Base-by-base conservation (phyloP, 352 stramenopile species). In the Thraustochytrium sp. region DNA sequence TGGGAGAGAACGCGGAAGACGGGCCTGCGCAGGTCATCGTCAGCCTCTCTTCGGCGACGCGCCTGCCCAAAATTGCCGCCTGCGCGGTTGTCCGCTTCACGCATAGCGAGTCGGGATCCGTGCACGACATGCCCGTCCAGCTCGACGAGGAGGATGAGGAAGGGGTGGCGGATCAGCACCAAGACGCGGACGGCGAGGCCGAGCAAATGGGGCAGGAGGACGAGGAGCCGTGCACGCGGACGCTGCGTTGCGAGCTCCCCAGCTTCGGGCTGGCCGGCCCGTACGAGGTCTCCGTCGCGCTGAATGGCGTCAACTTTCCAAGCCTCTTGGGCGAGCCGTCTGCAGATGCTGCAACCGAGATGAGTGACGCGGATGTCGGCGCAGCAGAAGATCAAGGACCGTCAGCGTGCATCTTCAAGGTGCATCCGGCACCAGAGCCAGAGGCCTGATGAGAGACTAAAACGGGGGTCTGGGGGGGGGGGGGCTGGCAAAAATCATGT, bases 221-320 rank as follows among this genome's bases (percentile, higher is more conserved):
- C 8, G 54, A 63, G 54, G 26, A 63, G 54, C 54, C 54, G 5
- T 23, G 11, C 16, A 51, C 36, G 21, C 40, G 61, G 13, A 51
- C 36, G 0, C 18, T 64, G 13, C 55, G 21, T 3, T 54, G 36
- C 31, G 26, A 26, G 62, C 5, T 75, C 0, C 62, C 62, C 23
- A 18, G 4, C 1, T 80, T 80, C 2, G 44, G 23, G 26, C 5
- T 42, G 23, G 21, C 42, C 8, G 68, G 68, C 5, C 44, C 18
- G 8, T 80, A 80, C 44, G n/a, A 46, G 53, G n/a, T 80, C 23
- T 34, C 46, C 42, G 51, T 80, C 3, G 48, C 68, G 1, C 23
- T 61, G 68, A 80, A 80, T 26, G 68, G 68, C 23, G n/a, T 13
- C 18, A 26, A 80, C 38, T 80, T 80, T 80, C 21, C 44, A 0